Base-by-base conservation (phyloP, 768 basidiomycete species). In the Trametes villosa region DNA sequence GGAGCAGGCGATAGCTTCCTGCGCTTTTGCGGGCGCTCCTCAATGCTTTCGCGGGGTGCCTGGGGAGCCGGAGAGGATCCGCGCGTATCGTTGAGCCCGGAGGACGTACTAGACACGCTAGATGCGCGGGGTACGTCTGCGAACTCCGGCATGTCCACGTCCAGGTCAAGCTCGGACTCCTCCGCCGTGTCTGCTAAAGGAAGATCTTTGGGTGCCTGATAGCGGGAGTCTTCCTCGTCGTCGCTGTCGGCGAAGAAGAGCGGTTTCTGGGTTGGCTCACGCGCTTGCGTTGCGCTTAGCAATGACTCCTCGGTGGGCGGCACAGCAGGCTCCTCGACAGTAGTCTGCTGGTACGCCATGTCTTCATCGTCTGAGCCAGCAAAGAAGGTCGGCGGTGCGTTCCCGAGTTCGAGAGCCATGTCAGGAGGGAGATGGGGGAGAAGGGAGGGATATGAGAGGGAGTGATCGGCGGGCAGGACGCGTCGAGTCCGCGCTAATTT, bases 341-440 rank as follows among this genome's bases (percentile, higher is more conserved):
- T 1, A 36, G 40, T 2, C 30, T 40, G 7, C 17, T 33, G 11
- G 22, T 76, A 76, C 9, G 76, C 77, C 46, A 45, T 54, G n/a
- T 54, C 57, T 63, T 85, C 79, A 56, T 83, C 86, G 34, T 77
- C 77, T 17, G 86, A 84, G 34, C 79, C 80, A 36, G 84, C 82
- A 70, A 90, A 89, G 69, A 90, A 89, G 11, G 82, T 72, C 8
- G 75, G 55, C 31, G 42, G 68, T 61, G 34, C 68, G 65, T 41
- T 62, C 4, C 53, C 55, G 9, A 49, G 30, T 57, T 57, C 55
- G 9, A 49, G 30, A 58, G 70, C 70, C 65, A 66, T 66, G 29
- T 30, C n/a, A 45, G 42, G 48, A 46, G 45, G 38, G 55, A 57
- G 13, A 24, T 34, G 44, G 18, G 12, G n/a, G 22, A 4, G 48